Base-by-base conservation (phyloP, 345 rosid genomes). In the Dovyalis caffra region DNA sequence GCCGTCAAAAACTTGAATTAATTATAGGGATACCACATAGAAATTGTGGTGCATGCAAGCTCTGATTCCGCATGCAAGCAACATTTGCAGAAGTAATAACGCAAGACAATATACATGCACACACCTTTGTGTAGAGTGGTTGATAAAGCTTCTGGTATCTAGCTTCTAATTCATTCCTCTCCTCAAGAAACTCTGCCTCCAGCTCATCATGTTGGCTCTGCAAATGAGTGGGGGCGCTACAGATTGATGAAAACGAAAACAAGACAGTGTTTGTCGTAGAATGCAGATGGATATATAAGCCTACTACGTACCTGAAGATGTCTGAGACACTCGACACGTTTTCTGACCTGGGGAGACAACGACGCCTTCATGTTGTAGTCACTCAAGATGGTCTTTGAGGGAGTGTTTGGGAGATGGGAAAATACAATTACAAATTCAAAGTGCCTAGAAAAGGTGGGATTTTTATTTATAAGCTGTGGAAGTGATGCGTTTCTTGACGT, bases 261-360 rank as follows among this genome's bases (percentile, higher is more conserved):
- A 23, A 5, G 34, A 16, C 29, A 68, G 6, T 26, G 11, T 40
- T 11, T 40, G 1, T 40, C 12, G 16, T 40, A 11, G 45, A 40
- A 40, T 1, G 45, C 3, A 10, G 45, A 40, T 40, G 40, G 8
- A 6, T 37, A 43, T 14, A 37, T 5, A 58, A 69, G 14, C 40
- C 33, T n/a, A n/a, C n/a, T n/a, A n/a, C n/a, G n/a, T 7, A 75
- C 78, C 73, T 75, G 78, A 75, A 75, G 32, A 66, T 75, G 68
- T 31, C 35, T 61, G 57, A 75, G 68, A 68, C 38, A 68, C 73
- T 68, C 78, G 8, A 75, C 73, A n/a, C 73, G 68, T 34, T 75
- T 75, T 62, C 35, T 47, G 33, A 60, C 68, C 33, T n/a, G 32
- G 78, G 40, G 78, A 75, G 28, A 67, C 12, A 33, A 68, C 73